Evolutionary conservation across 306 rosid genomes (phyloP).

Genomic region (Aeschynomene evenia): DNA sequence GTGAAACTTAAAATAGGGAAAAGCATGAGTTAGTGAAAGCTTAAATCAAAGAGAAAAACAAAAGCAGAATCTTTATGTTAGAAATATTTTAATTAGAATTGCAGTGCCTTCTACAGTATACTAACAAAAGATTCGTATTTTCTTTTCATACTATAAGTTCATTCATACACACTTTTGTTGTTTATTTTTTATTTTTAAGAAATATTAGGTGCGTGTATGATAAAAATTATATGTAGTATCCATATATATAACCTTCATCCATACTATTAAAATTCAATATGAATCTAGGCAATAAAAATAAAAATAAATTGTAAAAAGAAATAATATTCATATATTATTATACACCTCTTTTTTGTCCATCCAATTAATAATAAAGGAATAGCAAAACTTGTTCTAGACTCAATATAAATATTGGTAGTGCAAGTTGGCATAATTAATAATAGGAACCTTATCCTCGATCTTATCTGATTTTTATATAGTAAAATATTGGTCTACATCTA

Average conservation of each 20-base stretch:
- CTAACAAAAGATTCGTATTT: not conserved
- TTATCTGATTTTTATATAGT: slow-evolving; percentile 6
- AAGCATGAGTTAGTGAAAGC: not conserved
- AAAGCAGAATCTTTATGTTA: not conserved
- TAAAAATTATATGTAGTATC: too few species aligned
- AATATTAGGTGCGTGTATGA: too few species aligned
- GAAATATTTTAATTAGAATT: too few species aligned
- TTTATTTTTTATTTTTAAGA: too few species aligned
- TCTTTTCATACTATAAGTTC: not conserved
- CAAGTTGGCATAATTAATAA: slow-evolving; percentile 12
- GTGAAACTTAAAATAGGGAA: not conserved
- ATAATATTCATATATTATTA: too few species aligned
- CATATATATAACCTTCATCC: too few species aligned
- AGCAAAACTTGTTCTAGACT: not conserved
- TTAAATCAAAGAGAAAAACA: not conserved
- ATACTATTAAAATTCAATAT: too few species aligned
- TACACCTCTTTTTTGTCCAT: not conserved
- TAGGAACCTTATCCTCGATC: slow-evolving; percentile 19
- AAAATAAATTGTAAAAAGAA: too few species aligned
- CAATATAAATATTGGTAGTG: not conserved
- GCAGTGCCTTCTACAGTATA: not conserved
- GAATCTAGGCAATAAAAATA: too few species aligned
- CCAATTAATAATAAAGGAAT: not conserved
- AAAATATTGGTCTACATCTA: slow-evolving; percentile 11
- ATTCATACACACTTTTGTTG: too few species aligned